Percentiles rank a stretch among this genome's conserved stretches.
These are phyloP conservation scores for Erodium moschatum DNA, from an alignment of 441 rosid species.

Conservation along the genomic window DNA sequence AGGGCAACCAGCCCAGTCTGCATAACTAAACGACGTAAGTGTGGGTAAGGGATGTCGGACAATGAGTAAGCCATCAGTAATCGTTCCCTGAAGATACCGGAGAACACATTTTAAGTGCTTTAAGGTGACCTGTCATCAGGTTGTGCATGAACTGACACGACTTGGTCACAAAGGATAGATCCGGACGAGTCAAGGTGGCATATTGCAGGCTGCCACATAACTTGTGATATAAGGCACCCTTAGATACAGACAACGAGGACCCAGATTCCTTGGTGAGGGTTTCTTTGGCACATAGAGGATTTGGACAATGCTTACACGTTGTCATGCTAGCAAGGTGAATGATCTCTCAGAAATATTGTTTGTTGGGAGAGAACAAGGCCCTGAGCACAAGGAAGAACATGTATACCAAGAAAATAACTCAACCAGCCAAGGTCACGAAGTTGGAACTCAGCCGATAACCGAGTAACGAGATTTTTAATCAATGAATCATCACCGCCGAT, in stretches of 20 bases:
- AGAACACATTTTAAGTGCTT: neutral
- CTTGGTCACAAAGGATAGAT: neutral
- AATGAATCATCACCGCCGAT: neutral
- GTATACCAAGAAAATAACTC: neutral
- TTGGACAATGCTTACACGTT: neutral
- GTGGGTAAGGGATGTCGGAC: neutral
- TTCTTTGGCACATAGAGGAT: neutral
- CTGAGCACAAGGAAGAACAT: neutral
- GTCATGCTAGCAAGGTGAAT: neutral
- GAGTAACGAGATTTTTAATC: too few species aligned
- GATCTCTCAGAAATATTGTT: neutral
- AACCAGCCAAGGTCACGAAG: neutral
- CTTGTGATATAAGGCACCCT: neutral
- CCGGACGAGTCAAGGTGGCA: neutral
- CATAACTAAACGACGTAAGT: neutral
- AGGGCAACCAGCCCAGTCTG: neutral
- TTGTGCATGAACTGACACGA: neutral
- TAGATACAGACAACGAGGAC: neutral
- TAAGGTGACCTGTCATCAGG: neutral
- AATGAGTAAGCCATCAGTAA: neutral
- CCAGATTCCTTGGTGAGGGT: neutral
- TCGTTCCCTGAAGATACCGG: neutral
- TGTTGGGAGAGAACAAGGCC: neutral
- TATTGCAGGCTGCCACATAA: neutral
- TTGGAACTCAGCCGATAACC: too few species aligned